Base-by-base conservation (phyloP, 352 stramenopile species). In the Phytophthora sansomeana region DNA sequence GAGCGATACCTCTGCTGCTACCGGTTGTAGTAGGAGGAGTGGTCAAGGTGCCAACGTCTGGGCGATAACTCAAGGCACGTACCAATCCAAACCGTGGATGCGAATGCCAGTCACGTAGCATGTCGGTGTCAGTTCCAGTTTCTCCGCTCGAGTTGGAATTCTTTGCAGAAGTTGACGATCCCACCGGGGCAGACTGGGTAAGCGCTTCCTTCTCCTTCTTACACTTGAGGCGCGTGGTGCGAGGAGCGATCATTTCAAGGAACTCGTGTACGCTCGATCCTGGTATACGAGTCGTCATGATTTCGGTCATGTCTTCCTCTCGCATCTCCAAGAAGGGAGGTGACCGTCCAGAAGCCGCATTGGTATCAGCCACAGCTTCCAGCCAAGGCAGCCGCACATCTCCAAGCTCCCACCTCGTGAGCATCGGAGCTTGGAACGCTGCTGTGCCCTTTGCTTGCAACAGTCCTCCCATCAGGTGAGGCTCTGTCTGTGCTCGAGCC, bases 71-170 rank as follows among this genome's bases (percentile, higher is more conserved):
- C 9, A 87, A 68, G 29, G 85, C 85, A 7, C 81, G 80, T 7
- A 90, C 50, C 8, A 78, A 77, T 1, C 81, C 81, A 59, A 86
- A 90, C 16, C 67, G 59, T 30, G 79, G 71, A 28, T 90, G 81
- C 1, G 70, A 8, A 46, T 87, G 78, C 81, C 81, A 90, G 9
- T 87, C 81, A 30, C 64, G 70, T 33, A 85, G 58, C 19, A 63
- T 29, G n/a, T 63, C 52, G 47, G 21, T 44, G 7, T 54, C 33
- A 36, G 35, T 47, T 21, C 14, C 28, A 17, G 58, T 65, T 5
- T 72, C 68, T 24, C 32, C 36, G 14, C 28, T 63, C 11, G 11
- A 26, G 14, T 6, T 61, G n/a, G 29, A 8, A n/a, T 33, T 48
- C n/a, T 26, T 29, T 28, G 19, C 7, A 33, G 11, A 9, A 21